Conservation (phyloP, 257 asterid genomes). For the Fraxinus cuspidata region DNA sequence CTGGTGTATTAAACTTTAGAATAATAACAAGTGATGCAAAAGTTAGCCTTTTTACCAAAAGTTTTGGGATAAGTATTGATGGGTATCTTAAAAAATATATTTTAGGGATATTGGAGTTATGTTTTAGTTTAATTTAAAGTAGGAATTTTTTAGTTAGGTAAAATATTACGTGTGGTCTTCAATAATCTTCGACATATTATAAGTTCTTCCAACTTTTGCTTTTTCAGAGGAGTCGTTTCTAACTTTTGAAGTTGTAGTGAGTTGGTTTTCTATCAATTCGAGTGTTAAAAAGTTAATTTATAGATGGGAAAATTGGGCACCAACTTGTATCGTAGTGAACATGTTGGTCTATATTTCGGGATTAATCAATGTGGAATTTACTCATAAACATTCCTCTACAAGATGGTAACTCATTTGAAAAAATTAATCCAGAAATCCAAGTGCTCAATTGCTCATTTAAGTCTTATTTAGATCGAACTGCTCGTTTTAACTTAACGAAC, state of each 20-base stretch:
- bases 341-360: too few species aligned
- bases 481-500: too few species aligned
- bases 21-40: neutral
- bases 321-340: too few species aligned
- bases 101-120: neutral
- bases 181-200: neutral
- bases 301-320: too few species aligned
- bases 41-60: neutral
- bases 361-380: too few species aligned
- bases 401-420: too few species aligned
- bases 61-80: neutral
- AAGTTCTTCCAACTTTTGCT: neutral
- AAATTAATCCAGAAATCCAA: too few species aligned
- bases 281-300: too few species aligned
- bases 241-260: too few species aligned
- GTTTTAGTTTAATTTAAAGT: neutral
- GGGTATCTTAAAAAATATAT: neutral
- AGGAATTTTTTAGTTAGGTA: neutral
- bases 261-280: neutral
- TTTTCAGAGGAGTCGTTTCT: neutral
- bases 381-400: too few species aligned
- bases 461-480: too few species aligned
- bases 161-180: neutral
- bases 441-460: too few species aligned
- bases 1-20: neutral